Evolutionary conservation across 495 filamentous ascomycete genomes (phyloP).

Genomic region (Pyrenopolyporus hunteri): DNA sequence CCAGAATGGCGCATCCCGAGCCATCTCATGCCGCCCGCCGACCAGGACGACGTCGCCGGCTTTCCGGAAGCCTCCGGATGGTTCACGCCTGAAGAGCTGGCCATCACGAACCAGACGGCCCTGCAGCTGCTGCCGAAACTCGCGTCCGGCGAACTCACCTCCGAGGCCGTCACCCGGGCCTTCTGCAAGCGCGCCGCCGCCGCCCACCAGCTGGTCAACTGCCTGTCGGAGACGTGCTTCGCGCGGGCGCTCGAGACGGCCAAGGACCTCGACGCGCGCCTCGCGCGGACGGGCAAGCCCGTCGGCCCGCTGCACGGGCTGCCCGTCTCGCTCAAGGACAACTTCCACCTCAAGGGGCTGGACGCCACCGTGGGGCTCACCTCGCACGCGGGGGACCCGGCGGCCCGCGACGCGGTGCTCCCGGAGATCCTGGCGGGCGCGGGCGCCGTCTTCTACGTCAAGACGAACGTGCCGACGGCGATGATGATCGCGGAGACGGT

Average conservation of each 20-base stretch:
- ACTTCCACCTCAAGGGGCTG: slow-evolving; percentile 63
- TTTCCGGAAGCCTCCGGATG: slow-evolving; percentile 48
- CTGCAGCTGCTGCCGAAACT: slow-evolving; percentile 41
- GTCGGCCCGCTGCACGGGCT: slow-evolving; percentile 80
- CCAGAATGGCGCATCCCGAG: slow-evolving; percentile 50
- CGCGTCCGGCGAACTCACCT: slow-evolving; percentile 39
- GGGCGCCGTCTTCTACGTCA: slow-evolving; percentile 86
- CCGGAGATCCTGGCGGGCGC: slow-evolving; percentile 70
- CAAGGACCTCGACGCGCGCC: slow-evolving; percentile 44
- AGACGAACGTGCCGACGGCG: slow-evolving; percentile 85
- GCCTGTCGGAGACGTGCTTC: slow-evolving; percentile 44
- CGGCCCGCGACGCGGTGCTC: slow-evolving; percentile 36
- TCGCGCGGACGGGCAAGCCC: slow-evolving; percentile 62
- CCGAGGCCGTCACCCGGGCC: slow-evolving; percentile 42
- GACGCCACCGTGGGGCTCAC: slow-evolving; percentile 59
- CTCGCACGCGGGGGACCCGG: slow-evolving; percentile 40
- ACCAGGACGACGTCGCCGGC: slow-evolving; percentile 47
- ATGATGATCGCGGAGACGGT: slow-evolving; percentile 83
- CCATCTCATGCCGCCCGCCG: slow-evolving; percentile 44
- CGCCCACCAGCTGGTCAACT: slow-evolving; percentile 46
- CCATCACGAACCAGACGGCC: slow-evolving; percentile 41
- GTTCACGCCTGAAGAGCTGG: slow-evolving; percentile 45
- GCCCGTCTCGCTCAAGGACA: slow-evolving; percentile 81
- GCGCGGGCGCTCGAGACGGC: slow-evolving; percentile 37
- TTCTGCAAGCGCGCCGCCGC: slow-evolving; percentile 47